phyloP scores from a whole-genome alignment of 352 stramenopile species.

The Phytophthora citrophthora region DNA sequence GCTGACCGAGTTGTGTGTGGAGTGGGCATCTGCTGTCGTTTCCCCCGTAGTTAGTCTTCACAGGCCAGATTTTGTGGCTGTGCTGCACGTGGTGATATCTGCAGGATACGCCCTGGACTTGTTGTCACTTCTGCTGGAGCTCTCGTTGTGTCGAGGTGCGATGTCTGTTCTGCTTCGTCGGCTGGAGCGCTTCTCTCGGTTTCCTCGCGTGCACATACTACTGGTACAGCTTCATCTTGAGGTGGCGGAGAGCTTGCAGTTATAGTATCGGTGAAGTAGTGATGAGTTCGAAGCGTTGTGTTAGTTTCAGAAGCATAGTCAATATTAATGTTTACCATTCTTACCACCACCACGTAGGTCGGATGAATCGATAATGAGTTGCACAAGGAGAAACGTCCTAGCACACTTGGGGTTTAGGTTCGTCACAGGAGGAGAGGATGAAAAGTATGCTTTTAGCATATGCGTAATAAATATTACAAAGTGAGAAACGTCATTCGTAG shows the following conservation, averaged over 20 bases:
- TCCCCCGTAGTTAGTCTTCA: neutral
- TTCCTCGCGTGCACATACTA: neutral
- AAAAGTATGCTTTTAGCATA: no score
- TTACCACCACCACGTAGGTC: no score
- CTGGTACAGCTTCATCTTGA: conserved; percentile 21
- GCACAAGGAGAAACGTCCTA: no score
- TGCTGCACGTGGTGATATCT: conserved; percentile 14
- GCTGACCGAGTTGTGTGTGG: conserved; percentile 27
- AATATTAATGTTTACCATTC: no score
- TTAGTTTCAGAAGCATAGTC: no score
- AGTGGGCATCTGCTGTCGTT: conserved; percentile 9
- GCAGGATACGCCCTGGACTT: conserved; percentile 26
- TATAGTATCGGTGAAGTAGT: no score
- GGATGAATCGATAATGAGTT: no score
- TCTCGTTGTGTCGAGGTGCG: conserved; percentile 7
- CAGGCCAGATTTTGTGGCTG: neutral
- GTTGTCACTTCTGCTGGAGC: conserved; percentile 25
- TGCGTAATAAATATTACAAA: no score
- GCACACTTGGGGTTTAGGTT: no score
- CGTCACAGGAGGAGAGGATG: no score
- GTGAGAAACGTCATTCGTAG: no score
- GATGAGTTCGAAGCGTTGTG: no score
- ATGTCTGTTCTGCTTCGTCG: conserved; percentile 18
- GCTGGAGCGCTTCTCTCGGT: conserved; percentile 14
- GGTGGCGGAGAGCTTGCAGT: conserved; percentile 1